Evolutionary conservation across 1,139 yeast genomes (phyloP).

Genomic region (Blastobotrys proliferans): DNA sequence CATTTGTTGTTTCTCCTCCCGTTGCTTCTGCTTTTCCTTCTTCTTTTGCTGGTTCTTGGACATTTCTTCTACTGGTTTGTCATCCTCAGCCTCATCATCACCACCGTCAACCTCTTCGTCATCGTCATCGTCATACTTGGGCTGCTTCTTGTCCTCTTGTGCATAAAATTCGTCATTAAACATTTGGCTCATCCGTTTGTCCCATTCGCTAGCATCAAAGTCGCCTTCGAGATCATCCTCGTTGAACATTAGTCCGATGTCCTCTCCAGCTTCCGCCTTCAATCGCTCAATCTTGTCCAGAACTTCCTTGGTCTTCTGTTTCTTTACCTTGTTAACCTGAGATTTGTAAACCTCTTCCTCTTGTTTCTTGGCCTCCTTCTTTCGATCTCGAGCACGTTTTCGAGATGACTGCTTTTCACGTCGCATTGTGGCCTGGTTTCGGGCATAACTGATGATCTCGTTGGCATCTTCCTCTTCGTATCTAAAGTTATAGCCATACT

Average conservation of each 20-base stretch:
- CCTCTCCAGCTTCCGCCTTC: slow-evolving; percentile 80
- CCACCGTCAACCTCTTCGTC: slow-evolving; percentile 19
- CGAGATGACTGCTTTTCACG: slow-evolving; percentile 71
- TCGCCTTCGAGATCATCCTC: slow-evolving; percentile 78
- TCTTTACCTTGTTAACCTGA: slow-evolving; percentile 67
- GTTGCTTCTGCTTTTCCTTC: slow-evolving; percentile 54
- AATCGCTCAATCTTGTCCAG: slow-evolving; percentile 72
- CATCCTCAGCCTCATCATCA: slow-evolving; percentile 30
- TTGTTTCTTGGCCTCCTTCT: slow-evolving; percentile 50
- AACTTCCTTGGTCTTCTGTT: slow-evolving; percentile 69
- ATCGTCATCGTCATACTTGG: slow-evolving; percentile 42
- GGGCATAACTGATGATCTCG: slow-evolving; percentile 93
- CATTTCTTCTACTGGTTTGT: slow-evolving; percentile 28
- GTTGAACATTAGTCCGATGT: slow-evolving; percentile 62
- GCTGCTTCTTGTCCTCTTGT: slow-evolving; percentile 51
- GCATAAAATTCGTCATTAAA: slow-evolving; percentile 76
- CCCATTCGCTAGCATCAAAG: slow-evolving; percentile 92
- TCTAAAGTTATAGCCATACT: slow-evolving; percentile 89
- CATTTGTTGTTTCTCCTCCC: slow-evolving; percentile 58
- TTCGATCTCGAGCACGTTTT: slow-evolving; percentile 75
- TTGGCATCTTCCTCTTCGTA: slow-evolving; percentile 89
- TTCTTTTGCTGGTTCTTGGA: slow-evolving; percentile 30
- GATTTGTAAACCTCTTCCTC: slow-evolving; percentile 56
- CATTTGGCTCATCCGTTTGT: slow-evolving; percentile 73
- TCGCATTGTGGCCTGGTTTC: slow-evolving; percentile 89